These are phyloP conservation scores for Chlamydomonas reinhardtii DNA, from an alignment of 163 green algal genomes.

Conservation along the genomic window DNA sequence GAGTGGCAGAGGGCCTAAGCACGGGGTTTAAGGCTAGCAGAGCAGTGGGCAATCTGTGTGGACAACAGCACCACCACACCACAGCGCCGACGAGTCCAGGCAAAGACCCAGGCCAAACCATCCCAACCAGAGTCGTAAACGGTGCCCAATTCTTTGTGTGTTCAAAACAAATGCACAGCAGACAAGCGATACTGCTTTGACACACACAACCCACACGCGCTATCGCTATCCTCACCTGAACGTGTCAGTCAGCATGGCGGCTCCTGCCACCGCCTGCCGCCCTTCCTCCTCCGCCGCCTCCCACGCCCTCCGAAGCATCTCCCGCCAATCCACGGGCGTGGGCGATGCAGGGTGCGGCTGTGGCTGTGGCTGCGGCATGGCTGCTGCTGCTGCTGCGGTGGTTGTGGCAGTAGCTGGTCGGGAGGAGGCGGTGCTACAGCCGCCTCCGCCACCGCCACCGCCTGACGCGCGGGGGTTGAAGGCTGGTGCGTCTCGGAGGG, in stretches of 20 bases:
- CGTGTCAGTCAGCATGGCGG: slow-evolving; percentile 79
- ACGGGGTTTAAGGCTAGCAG: too few relatives aligned
- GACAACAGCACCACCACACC: too few relatives aligned
- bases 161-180: too few relatives aligned
- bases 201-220: too few relatives aligned
- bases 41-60: too few relatives aligned
- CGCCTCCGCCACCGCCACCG: neutral
- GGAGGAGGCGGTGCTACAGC: too few relatives aligned
- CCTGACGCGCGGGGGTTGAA: neutral
- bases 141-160: too few relatives aligned
- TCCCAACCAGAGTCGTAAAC: too few relatives aligned
- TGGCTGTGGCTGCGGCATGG: neutral
- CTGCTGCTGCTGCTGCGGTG: neutral
- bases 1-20: too few relatives aligned
- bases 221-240: slow-evolving; percentile 76
- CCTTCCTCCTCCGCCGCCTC: neutral
- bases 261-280: slow-evolving; percentile 32
- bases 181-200: too few relatives aligned
- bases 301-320: slow-evolving; percentile 63
- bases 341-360: slow-evolving; percentile 36
- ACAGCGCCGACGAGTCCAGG: too few relatives aligned
- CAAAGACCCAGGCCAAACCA: too few relatives aligned
- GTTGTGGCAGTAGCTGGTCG: neutral
- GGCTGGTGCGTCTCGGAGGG: neutral
- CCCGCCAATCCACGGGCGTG: slow-evolving; percentile 67